These are phyloP conservation scores for Beta vulgaris DNA, from an alignment of 148 eudicot genomes.

Conservation along the genomic window DNA sequence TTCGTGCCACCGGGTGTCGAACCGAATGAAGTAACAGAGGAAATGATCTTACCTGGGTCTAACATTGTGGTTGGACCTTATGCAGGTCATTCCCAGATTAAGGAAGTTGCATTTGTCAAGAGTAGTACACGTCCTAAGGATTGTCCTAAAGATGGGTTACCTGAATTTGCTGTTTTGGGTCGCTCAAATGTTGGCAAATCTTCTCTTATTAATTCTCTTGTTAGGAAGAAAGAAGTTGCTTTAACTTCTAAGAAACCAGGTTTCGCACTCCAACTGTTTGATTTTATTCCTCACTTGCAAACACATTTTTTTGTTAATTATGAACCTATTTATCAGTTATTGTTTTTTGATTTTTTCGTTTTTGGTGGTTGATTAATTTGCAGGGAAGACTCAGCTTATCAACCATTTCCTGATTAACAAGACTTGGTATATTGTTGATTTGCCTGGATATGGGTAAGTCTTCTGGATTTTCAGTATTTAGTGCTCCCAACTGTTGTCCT, in stretches of 20 bases:
- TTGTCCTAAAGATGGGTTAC: conserved; percentile 68
- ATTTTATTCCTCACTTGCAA: conserved; percentile 1
- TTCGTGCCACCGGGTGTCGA: conserved; percentile 80
- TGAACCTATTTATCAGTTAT: neutral
- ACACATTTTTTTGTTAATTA: too few species aligned
- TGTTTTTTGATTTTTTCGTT: neutral
- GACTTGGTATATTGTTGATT: conserved; percentile 92
- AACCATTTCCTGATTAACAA: conserved; percentile 91
- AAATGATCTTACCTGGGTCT: conserved; percentile 69
- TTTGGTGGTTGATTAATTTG: conserved; percentile 25
- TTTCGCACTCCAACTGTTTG: conserved; percentile 37
- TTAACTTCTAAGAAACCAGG: conserved; percentile 91
- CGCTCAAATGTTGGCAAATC: conserved; percentile 96
- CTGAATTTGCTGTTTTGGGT: conserved; percentile 90
- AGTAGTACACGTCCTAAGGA: conserved; percentile 70
- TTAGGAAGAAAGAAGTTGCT: conserved; percentile 80
- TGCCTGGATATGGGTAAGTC: conserved; percentile 96
- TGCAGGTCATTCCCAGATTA: conserved; percentile 76
- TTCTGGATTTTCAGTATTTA: neutral
- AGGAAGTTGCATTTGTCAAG: conserved; percentile 71
- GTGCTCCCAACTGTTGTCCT: too few species aligned
- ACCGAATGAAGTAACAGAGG: conserved; percentile 58
- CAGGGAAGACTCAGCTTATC: conserved; percentile 95
- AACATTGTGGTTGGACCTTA: conserved; percentile 83
- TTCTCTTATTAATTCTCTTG: conserved; percentile 70